Evolutionary conservation across 345 rosid species (phyloP).

Genomic region (Rhodomyrtus tomentosa): DNA sequence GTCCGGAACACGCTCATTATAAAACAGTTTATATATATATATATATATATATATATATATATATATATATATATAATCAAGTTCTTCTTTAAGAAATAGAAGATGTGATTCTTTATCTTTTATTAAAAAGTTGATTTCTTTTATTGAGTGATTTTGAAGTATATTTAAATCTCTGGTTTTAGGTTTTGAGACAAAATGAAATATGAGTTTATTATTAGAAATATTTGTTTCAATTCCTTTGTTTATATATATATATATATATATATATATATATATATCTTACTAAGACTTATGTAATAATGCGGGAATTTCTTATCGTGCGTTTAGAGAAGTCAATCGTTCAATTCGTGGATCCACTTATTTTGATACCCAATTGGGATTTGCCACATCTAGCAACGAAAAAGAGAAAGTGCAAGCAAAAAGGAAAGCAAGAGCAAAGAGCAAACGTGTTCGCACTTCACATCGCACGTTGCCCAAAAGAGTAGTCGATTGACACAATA

Average conservation of each 20-base stretch:
- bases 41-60: background rate
- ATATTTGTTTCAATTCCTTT: too few relatives aligned
- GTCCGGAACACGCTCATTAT: accelerated
- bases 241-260: too few relatives aligned
- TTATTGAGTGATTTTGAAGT: too few relatives aligned
- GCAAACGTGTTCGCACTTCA: background rate
- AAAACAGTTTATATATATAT: background rate
- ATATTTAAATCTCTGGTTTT: too few relatives aligned
- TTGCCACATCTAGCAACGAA: background rate
- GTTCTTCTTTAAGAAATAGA: too few relatives aligned
- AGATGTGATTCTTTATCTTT: too few relatives aligned
- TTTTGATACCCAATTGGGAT: background rate
- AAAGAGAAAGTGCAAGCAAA: background rate
- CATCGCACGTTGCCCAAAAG: background rate
- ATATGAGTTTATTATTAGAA: too few relatives aligned
- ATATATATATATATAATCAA: too few relatives aligned
- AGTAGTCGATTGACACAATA: background rate
- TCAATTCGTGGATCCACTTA: background rate
- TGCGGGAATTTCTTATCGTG: background rate
- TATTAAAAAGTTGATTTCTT: too few relatives aligned
- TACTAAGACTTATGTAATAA: background rate
- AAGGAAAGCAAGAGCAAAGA: background rate
- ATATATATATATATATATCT: background rate
- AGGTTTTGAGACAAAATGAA: too few relatives aligned
- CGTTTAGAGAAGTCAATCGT: background rate